Percentiles rank a stretch among this genome's conserved stretches.
These are phyloP conservation scores for Phytophthora boehmeriae DNA, from an alignment of 352 stramenopile genomes.

Conservation along the genomic window DNA sequence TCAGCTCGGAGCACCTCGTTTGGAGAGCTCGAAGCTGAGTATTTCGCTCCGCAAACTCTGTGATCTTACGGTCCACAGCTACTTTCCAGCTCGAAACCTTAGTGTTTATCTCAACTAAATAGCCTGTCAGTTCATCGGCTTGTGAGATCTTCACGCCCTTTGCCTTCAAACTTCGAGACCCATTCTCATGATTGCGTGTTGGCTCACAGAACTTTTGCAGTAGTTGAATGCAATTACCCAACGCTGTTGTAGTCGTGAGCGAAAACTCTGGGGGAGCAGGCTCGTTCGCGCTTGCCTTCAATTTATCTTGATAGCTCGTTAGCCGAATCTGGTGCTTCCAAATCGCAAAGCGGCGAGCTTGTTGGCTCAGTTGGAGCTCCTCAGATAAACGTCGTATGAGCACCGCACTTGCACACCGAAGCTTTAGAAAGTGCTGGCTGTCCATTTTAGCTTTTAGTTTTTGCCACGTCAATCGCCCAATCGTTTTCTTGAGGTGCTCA, in stretches of 20 bases:
- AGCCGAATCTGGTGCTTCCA: slow-evolving; percentile 23
- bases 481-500: slow-evolving; percentile 22
- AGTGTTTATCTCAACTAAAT: slow-evolving; percentile 50
- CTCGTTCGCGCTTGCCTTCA: slow-evolving; percentile 13
- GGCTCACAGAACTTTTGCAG: slow-evolving; percentile 50
- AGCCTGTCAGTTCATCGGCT: slow-evolving; percentile 26
- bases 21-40: slow-evolving; percentile 49
- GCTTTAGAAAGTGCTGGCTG: slow-evolving; percentile 17
- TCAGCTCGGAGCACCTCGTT: slow-evolving; percentile 49
- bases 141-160: not conserved
- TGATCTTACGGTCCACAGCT: slow-evolving; percentile 48
- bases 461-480: slow-evolving; percentile 19
- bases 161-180: not conserved
- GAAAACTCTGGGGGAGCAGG: slow-evolving; percentile 19
- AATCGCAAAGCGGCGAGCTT: slow-evolving; percentile 17
- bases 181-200: slow-evolving; percentile 17
- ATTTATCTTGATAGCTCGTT: slow-evolving; percentile 12
- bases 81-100: slow-evolving; percentile 55
- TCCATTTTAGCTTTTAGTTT: slow-evolving; percentile 21
- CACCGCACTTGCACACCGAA: slow-evolving; percentile 12
- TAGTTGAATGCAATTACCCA: slow-evolving; percentile 53
- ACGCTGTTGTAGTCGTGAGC: slow-evolving; percentile 36
- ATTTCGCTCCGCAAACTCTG: slow-evolving; percentile 48
- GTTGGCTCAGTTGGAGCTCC: slow-evolving; percentile 16
- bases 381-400: slow-evolving; percentile 16